phyloP scores from a whole-genome alignment of 2,329 filamentous ascomycete species.

The Calonectria ilicicola region DNA sequence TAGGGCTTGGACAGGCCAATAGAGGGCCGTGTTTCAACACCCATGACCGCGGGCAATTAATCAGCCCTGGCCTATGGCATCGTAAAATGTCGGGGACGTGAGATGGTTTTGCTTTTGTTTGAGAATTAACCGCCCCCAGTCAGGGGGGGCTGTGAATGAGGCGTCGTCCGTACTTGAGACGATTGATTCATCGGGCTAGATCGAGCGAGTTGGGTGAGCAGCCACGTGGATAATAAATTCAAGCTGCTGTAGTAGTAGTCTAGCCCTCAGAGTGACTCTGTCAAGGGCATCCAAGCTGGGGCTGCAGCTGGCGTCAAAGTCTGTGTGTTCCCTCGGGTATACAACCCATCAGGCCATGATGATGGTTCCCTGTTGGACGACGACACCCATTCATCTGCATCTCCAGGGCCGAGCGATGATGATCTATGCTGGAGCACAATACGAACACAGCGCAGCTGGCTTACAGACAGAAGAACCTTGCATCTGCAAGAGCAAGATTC shows the following conservation, averaged over 20 bases:
- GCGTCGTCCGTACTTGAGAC: conserved; percentile 27
- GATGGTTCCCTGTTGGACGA: conserved; percentile 8
- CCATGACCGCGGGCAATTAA: conserved; percentile 26
- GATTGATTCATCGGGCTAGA: conserved; percentile 29
- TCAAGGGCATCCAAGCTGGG: neutral
- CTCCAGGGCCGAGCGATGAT: conserved; percentile 10
- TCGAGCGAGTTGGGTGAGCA: conserved; percentile 25
- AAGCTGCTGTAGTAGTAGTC: neutral
- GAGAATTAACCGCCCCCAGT: conserved; percentile 29
- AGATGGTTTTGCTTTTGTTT: conserved; percentile 38
- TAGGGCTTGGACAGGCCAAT: conserved; percentile 38
- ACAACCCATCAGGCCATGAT: neutral
- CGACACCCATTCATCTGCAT: conserved; percentile 20
- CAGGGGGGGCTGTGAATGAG: conserved; percentile 26
- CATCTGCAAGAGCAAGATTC: conserved; percentile 17
- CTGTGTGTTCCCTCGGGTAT: neutral
- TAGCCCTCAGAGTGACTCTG: neutral
- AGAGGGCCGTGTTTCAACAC: conserved; percentile 39
- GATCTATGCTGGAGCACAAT: conserved; percentile 11
- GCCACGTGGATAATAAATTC: conserved; percentile 38
- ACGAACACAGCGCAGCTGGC: neutral
- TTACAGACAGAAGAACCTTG: conserved; percentile 1
- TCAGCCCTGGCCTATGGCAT: conserved; percentile 17
- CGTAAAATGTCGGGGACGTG: conserved; percentile 15
- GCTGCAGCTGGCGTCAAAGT: neutral